phyloP scores from a whole-genome alignment of 176 grass and related monocot genomes.

The Carex scoparia region DNA sequence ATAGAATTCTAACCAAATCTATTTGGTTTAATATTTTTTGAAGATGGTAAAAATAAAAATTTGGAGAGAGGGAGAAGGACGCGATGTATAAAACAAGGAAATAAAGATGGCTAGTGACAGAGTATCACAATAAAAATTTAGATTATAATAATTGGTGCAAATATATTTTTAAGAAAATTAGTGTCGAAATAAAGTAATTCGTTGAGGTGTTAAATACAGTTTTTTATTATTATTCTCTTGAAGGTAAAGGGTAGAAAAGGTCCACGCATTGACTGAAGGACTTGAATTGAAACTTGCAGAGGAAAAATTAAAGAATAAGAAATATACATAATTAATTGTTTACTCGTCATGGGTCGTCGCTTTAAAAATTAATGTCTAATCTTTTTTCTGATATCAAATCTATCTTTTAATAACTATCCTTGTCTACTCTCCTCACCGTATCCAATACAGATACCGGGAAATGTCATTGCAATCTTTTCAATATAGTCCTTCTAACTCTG shows the following conservation, averaged over 20 bases:
- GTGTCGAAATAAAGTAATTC: not conserved
- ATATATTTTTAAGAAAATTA: not conserved
- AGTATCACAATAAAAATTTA: not conserved
- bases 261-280: slow-evolving; percentile 2
- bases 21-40: no score
- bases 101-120: not conserved
- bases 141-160: not conserved
- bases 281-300: not conserved
- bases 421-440: slow-evolving; percentile 20
- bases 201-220: no score
- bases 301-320: not conserved
- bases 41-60: no score
- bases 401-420: slow-evolving; percentile 1
- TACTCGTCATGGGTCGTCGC: not conserved
- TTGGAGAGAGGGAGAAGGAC: no score
- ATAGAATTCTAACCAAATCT: no score
- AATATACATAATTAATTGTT: not conserved
- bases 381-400: slow-evolving; percentile 6
- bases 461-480: not conserved
- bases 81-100: no score
- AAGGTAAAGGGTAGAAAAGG: not conserved
- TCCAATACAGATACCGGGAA: slow-evolving; percentile 10
- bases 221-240: not conserved
- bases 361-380: slow-evolving; percentile 2
- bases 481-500: not conserved